Evolutionary conservation across 805 yeast species (phyloP), one percentile per base, ranked within the genome.

Genomic region (Ascoidea tarda): DNA sequence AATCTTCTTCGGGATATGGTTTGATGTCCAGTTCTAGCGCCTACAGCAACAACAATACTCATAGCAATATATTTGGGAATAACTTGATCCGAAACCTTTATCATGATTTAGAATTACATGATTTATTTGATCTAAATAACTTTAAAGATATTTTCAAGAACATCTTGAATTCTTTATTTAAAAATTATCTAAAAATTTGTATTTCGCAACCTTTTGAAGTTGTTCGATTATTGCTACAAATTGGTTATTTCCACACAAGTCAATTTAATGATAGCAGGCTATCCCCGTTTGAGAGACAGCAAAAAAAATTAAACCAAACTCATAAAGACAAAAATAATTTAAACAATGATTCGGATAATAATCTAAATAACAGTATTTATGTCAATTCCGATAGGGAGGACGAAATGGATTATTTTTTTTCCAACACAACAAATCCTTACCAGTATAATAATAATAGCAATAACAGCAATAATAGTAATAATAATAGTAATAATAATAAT

Each of bases 201-300:
- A 63, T 86, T 6, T 77, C 87, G 16, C 97, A 93, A 66, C 98
- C 99, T 1, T 82, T 90, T 65, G 97, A 91, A 59, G 84, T 87
- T 16, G 78, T 86, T 5, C 74, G 91, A 52, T 72, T 87, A 58
- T 71, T 90, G 32, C 67, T 89, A 53, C 98, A 93, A 65, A 84
- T 87, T 12, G 95, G 95, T 4, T 77, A 75, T 38, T 82, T 84
- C 62, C 28, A 21, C 28, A 21, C 28, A 21, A 21, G 28, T 21
- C 28, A 21, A 21, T 21, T 21, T 21, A 21, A 21, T 21, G 28
- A 21, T 21, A 21, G 28, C 28, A 21, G 28, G 28, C 28, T 21
- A 21, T 21, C 28, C 28, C 28, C 28, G 3, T 21, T 21, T 21
- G 28, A 21, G 28, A 21, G 28, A 21, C 28, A 21, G 28, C 28